These are phyloP conservation scores for Chamaenerion angustifolium DNA, from an alignment of 345 rosid genomes.

Conservation along the genomic window DNA sequence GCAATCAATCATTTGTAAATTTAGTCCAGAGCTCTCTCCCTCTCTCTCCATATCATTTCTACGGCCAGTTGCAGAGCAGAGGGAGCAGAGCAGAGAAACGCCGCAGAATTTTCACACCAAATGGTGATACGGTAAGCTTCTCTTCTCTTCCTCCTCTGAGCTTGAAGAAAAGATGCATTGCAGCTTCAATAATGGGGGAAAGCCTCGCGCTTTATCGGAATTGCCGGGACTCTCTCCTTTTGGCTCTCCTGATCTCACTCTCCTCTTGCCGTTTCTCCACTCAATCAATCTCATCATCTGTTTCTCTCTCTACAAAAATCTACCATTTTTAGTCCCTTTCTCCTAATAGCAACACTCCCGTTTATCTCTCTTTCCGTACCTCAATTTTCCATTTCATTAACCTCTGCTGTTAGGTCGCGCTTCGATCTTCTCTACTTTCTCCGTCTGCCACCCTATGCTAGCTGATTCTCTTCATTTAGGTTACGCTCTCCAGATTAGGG, in stretches of 20 bases:
- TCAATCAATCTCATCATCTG: slow-evolving; percentile 4
- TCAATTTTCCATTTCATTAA: background rate
- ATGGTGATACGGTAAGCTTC: too few species aligned
- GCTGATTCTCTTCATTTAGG: background rate
- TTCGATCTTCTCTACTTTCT: slow-evolving; percentile 8
- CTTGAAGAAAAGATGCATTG: too few species aligned
- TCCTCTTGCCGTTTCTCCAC: slow-evolving; percentile 19
- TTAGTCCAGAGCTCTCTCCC: too few species aligned
- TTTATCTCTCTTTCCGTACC: background rate
- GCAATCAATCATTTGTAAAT: too few species aligned
- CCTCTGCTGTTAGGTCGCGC: background rate
- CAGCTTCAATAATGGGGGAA: too few species aligned
- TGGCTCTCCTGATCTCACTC: slow-evolving; percentile 26
- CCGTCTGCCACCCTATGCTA: background rate
- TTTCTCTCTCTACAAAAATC: slow-evolving; percentile 2
- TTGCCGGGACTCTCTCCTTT: slow-evolving; percentile 16
- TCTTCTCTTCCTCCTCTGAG: too few species aligned
- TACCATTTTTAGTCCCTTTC: slow-evolving; percentile 1
- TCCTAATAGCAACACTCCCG: background rate
- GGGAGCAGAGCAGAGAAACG: too few species aligned
- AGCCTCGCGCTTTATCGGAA: too few species aligned
- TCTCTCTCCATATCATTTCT: too few species aligned
- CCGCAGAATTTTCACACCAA: too few species aligned
- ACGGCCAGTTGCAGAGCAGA: too few species aligned
- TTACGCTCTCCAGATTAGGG: background rate